Evolutionary conservation across 1,284 basidiomycete species (phyloP).

Genomic region (Cerrena zonata): DNA sequence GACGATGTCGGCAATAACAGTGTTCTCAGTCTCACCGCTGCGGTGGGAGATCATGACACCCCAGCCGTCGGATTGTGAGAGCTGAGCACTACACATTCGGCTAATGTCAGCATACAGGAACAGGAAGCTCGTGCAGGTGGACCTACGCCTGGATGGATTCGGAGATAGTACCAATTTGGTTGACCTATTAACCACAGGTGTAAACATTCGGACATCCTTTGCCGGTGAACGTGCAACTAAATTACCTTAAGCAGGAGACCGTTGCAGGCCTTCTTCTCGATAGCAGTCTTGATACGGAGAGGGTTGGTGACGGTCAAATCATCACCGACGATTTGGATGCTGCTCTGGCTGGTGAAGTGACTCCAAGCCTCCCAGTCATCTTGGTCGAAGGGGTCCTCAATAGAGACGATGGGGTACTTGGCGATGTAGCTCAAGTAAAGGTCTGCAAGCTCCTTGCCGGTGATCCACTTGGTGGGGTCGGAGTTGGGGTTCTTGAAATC

Average conservation of each 20-base stretch:
- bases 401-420: conserved; percentile 94
- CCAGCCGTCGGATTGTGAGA: conserved; percentile 95
- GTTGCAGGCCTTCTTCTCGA: conserved; percentile 99
- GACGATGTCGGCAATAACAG: conserved; percentile 93
- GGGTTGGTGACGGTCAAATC: conserved; percentile 99
- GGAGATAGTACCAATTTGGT: conserved; percentile 99
- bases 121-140: background rate
- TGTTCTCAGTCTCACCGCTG: conserved; percentile 94
- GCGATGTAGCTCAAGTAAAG: conserved; percentile 83
- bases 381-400: conserved; percentile 99
- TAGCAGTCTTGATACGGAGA: conserved; percentile 95
- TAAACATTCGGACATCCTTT: background rate
- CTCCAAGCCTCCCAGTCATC: conserved; percentile 99
- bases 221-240: conserved; percentile 2
- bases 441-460: conserved; percentile 88
- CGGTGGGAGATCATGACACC: conserved; percentile 99
- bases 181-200: conserved; percentile 48
- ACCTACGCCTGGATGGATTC: conserved; percentile 94
- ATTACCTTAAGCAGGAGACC: conserved; percentile 90
- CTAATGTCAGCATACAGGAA: background rate
- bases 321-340: conserved; percentile 93
- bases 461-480: conserved; percentile 93
- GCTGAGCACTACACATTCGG: conserved; percentile 67
- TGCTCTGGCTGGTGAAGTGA: conserved; percentile 76
- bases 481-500: conserved; percentile 99